A percentile compares a stretch with the other conserved stretches of the same genome.
phyloP scores from a whole-genome alignment of 345 rosid genomes.

The Salix brachista region DNA sequence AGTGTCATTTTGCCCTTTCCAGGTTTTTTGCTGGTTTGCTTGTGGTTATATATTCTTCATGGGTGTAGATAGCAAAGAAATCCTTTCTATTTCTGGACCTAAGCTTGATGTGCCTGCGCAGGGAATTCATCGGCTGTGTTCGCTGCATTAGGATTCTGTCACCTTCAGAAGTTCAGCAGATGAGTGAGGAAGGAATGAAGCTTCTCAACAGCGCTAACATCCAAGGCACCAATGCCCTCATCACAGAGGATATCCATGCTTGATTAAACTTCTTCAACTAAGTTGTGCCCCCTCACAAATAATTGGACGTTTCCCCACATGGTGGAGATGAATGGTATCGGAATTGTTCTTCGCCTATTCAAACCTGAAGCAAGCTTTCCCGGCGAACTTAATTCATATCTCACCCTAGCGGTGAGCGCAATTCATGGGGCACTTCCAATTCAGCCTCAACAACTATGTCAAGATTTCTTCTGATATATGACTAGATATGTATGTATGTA shows the following conservation, averaged over 20 bases:
- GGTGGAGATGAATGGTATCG: neutral
- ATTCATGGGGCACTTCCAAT: neutral
- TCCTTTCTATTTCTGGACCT: neutral
- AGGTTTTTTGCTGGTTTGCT: neutral
- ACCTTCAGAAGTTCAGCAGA: constrained; percentile 91
- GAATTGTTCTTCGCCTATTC: neutral
- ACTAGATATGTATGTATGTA: neutral
- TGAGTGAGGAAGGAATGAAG: constrained; percentile 99
- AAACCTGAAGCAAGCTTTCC: neutral
- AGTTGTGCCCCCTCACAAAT: neutral
- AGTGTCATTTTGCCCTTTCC: constrained; percentile 21
- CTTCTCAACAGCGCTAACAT: constrained; percentile 68
- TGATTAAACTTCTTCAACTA: neutral
- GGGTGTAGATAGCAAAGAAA: neutral
- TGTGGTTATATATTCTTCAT: neutral
- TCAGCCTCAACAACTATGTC: neutral
- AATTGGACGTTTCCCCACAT: neutral
- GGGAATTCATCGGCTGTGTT: constrained; percentile 96
- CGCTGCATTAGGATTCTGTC: constrained; percentile 95
- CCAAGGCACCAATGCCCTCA: constrained; percentile 38
- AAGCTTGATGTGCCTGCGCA: constrained; percentile 14
- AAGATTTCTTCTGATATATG: neutral
- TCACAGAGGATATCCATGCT: constrained; percentile 26
- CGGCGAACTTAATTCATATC: neutral
- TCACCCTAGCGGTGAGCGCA: neutral